Base-by-base conservation (phyloP, 371 early-diverging fungal species). In the Rhizopus delemar region DNA sequence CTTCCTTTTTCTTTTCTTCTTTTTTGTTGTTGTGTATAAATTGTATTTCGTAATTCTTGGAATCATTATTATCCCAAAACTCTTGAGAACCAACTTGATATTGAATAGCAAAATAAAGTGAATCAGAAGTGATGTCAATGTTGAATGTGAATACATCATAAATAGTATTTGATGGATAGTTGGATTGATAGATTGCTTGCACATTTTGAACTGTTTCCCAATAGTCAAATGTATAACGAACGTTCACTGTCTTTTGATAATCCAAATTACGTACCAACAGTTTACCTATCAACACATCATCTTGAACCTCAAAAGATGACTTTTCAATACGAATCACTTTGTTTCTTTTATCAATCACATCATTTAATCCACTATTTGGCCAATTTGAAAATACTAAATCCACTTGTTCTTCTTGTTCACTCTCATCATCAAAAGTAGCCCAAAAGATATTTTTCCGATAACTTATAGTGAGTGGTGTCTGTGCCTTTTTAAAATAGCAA, bases 241-340 rank as follows among this genome's bases (percentile, higher is more conserved):
- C 74, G 5, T 67, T 56, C 8, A 92, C 85, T 6, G 64, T 49
- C 68, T 92, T 92, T 57, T 87, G 82, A 66, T 85, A 92, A 1
- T 82, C 87, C 34, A 92, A 53, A 65, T 92, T 92, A 60, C 85
- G 85, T 3, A 92, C 90, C 60, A 78, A 67, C 50, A 87, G 62
- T 46, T 73, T 75, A 46, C 87, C 85, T 16, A 38, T 35, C 9
- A 55, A 12, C 15, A 56, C 41, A 11, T 35, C 12, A 46, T 62
- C 52, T 50, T 57, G 39, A 28, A 50, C 46, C 28, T 56, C 53
- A 31, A 67, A 51, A 2, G 31, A 28, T n/a, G 34, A 51, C n/a
- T 62, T 62, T 15, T 67, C 67, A 3, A 62, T 51, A 15, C 67
- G 38, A 51, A 67, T 59, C 16, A 59, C 31, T 36, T 62, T 67